A percentile compares a stretch with the other conserved stretches of the same genome.
Evolutionary conservation across 2,329 filamentous ascomycete genomes (phyloP).

Genomic region (Fusarium tricinctum): DNA sequence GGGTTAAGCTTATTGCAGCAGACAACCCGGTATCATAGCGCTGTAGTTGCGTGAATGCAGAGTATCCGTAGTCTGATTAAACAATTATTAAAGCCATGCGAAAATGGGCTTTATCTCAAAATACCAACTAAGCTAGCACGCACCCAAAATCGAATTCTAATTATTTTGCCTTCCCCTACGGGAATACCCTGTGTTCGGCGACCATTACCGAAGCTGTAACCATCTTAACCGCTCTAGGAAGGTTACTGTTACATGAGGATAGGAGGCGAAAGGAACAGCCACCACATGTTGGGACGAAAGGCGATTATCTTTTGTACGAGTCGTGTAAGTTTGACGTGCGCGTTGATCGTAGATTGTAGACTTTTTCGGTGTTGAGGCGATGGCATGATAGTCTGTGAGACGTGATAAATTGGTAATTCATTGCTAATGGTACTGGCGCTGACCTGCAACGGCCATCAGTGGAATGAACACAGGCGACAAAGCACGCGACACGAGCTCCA

Average conservation of each 20-base stretch:
- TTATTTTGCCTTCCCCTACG: constrained; percentile 3
- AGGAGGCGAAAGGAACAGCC: not conserved
- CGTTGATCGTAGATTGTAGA: not conserved
- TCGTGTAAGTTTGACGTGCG: not conserved
- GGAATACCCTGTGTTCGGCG: not conserved
- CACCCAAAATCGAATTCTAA: not conserved
- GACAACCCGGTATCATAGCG: not conserved
- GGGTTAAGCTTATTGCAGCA: not conserved
- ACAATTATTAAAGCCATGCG: not conserved
- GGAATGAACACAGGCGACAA: not conserved
- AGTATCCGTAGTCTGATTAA: not conserved
- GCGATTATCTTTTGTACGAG: not conserved
- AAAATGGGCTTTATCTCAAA: not conserved
- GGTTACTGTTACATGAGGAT: constrained; percentile 40
- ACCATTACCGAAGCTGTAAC: constrained; percentile 22
- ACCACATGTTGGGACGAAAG: not conserved
- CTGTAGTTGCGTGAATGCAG: not conserved
- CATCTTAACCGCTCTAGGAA: constrained; percentile 31
- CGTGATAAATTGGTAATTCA: not conserved
- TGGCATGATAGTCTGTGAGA: not conserved
- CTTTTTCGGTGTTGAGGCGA: not conserved
- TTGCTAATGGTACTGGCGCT: not conserved
- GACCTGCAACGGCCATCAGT: not conserved
- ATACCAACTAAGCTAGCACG: not conserved
- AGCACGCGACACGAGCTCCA: constrained; percentile 5